phyloP scores from a whole-genome alignment of 2,329 filamentous ascomycete species.

The Nothophaeocryptopus gaeumannii region DNA sequence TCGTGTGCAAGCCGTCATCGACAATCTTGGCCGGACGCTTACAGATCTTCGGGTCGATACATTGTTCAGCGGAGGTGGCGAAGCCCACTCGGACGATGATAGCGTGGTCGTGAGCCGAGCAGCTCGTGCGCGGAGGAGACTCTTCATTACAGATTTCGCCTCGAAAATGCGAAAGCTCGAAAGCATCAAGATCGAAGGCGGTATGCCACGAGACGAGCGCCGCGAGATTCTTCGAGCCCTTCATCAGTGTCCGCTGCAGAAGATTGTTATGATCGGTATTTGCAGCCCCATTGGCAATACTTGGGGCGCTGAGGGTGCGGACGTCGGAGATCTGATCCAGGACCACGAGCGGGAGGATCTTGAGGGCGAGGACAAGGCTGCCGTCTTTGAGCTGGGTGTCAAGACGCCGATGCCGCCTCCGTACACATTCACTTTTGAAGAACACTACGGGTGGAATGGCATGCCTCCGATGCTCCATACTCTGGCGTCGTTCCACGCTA shows the following conservation, averaged over 20 bases:
- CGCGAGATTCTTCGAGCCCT: slow-evolving; percentile 45
- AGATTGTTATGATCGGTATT: slow-evolving; percentile 47
- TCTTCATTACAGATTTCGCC: slow-evolving; percentile 45
- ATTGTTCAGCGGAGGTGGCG: slow-evolving; percentile 24
- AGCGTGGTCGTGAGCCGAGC: background rate
- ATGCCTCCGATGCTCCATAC: slow-evolving; percentile 42
- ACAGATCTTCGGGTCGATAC: slow-evolving; percentile 44
- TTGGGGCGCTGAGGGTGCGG: slow-evolving; percentile 40
- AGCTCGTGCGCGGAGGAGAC: slow-evolving; percentile 24
- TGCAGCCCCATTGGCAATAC: slow-evolving; percentile 45
- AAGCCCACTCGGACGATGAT: slow-evolving; percentile 18
- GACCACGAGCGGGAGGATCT: slow-evolving; percentile 25
- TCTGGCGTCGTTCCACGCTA: slow-evolving; percentile 41
- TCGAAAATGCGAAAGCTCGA: slow-evolving; percentile 42
- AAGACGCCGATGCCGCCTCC: slow-evolving; percentile 16
- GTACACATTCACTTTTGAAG: slow-evolving; percentile 33
- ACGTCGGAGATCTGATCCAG: slow-evolving; percentile 27
- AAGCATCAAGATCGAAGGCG: slow-evolving; percentile 48
- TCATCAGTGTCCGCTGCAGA: slow-evolving; percentile 41
- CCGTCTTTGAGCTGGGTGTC: slow-evolving; percentile 27
- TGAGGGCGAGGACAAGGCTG: slow-evolving; percentile 34
- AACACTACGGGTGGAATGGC: slow-evolving; percentile 42
- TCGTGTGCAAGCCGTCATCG: slow-evolving; percentile 34
- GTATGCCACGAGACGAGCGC: slow-evolving; percentile 47
- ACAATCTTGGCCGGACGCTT: slow-evolving; percentile 40